Base-by-base conservation (phyloP, 2,329 filamentous ascomycete genomes). In the Penicillium sp. region DNA sequence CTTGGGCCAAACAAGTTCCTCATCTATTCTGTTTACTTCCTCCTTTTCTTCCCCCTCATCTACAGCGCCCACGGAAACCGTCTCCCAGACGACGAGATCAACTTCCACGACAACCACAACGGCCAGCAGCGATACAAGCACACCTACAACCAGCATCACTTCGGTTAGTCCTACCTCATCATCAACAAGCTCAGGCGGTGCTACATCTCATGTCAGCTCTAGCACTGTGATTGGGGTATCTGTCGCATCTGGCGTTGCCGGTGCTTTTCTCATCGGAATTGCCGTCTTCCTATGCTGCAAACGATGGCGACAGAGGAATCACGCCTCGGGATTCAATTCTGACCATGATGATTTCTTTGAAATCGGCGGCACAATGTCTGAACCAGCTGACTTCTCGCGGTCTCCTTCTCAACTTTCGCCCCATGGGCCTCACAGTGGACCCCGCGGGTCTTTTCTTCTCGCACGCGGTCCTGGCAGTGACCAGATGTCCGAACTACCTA, bases 341-440 rank as follows among this genome's bases (percentile, higher is more conserved):
- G 53, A 67, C 36, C 33, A 43, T 36, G 33, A 43, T 25, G 42
- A 43, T 24, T 43, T 42, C n/a, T 71, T 70, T 40, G 69, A 72
- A 43, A 70, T 70, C 49, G 69, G 68, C 26, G 69, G 67, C 2
- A 47, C 55, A 9, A 70, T 70, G 67, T 56, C 64, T 28, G 66
- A 70, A 43, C 66, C 66, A 27, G 60, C 60, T 3, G 60, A 63
- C 13, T 69, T 69, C 38, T 53, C 53, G 24, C 48, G 55, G 9
- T 55, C 63, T 12, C 52, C 55, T 34, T 61, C 61, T 25, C 56
- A 47, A 46, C 52, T 46, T 13, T 63, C 60, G 43, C 57, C 50
- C 9, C 49, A 49, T 11, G 49, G 48, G 24, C 55, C 53, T 34
- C 54, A 53, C 4, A 39, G 38, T 12, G 28, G 28, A 11, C 45